phyloP scores from a whole-genome alignment of 306 rosid species.

The Albizia julibrissin region DNA sequence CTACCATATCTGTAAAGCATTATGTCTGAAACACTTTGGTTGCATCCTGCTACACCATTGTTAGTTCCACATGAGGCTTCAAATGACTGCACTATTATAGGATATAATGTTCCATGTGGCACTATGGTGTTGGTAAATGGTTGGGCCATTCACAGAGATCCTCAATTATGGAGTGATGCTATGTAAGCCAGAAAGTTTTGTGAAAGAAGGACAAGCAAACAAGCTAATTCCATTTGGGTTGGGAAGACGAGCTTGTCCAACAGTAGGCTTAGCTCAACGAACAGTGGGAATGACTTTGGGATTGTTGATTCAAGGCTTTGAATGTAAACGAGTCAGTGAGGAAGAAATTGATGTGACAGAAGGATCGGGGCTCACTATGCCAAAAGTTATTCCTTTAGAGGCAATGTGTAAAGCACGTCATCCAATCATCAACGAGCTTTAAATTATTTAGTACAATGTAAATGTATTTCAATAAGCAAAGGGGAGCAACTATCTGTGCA shows the following conservation, averaged over 20 bases:
- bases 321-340: conserved; percentile 40
- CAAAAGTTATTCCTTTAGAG: conserved; percentile 36
- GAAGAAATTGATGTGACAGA: conserved; percentile 46
- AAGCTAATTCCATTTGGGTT: conserved; percentile 51
- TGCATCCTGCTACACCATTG: conserved; percentile 45
- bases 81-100: conserved; percentile 41
- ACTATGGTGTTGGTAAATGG: conserved; percentile 51
- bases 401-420: conserved; percentile 49
- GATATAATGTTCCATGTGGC: conserved; percentile 41
- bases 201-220: conserved; percentile 28
- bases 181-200: conserved; percentile 59
- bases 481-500: no score
- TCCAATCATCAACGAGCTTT: background rate
- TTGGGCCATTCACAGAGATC: conserved; percentile 66
- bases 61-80: conserved; percentile 48
- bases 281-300: conserved; percentile 39
- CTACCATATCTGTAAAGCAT: conserved; percentile 49
- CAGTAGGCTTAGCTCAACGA: conserved; percentile 39
- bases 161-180: conserved; percentile 40
- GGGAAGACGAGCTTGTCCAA: conserved; percentile 57
- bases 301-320: conserved; percentile 51
- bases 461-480: no score
- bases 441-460: no score
- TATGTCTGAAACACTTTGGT: conserved; percentile 47
- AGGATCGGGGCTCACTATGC: conserved; percentile 36